phyloP scores from a whole-genome alignment of 352 stramenopile genomes.

The Pythium rishiriense region DNA sequence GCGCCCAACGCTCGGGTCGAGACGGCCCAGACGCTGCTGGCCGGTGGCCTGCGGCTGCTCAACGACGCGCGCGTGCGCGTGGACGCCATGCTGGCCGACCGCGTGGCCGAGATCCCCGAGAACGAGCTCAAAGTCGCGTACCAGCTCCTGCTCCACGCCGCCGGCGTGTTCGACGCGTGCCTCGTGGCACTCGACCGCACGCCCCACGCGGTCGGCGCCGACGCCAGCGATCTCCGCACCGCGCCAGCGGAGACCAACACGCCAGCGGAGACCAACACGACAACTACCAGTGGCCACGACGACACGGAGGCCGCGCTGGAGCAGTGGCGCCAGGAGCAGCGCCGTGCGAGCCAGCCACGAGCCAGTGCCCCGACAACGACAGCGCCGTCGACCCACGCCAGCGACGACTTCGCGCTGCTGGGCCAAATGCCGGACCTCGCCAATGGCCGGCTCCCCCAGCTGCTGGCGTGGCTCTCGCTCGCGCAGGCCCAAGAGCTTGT shows the following conservation, averaged over 20 bases:
- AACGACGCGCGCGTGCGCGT: conserved; percentile 43
- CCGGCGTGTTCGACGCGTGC: conserved; percentile 55
- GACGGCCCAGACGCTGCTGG: conserved; percentile 52
- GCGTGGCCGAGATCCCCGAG: conserved; percentile 51
- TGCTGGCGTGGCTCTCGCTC: conserved; percentile 58
- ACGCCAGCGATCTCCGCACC: conserved; percentile 34
- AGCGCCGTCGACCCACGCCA: conserved; percentile 9
- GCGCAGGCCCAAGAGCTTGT: conserved; percentile 70
- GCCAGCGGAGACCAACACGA: neutral
- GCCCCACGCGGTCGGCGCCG: conserved; percentile 35
- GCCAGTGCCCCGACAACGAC: neutral
- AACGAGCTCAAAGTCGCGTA: conserved; percentile 72
- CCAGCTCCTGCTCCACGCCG: conserved; percentile 57
- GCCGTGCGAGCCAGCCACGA: conserved; percentile 17
- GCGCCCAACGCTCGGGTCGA: conserved; percentile 56
- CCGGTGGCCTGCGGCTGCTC: conserved; percentile 45
- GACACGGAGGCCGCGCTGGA: conserved; percentile 51
- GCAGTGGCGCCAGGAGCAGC: conserved; percentile 64
- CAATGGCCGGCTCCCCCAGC: conserved; percentile 43
- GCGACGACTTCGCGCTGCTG: conserved; percentile 38
- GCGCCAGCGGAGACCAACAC: conserved; percentile 2
- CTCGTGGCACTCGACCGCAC: conserved; percentile 40
- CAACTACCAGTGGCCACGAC: neutral
- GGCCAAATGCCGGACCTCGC: conserved; percentile 56
- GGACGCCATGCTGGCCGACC: conserved; percentile 39